Evolutionary conservation across 176 grass and related monocot genomes (phyloP).

Genomic region (Triticum urartu): DNA sequence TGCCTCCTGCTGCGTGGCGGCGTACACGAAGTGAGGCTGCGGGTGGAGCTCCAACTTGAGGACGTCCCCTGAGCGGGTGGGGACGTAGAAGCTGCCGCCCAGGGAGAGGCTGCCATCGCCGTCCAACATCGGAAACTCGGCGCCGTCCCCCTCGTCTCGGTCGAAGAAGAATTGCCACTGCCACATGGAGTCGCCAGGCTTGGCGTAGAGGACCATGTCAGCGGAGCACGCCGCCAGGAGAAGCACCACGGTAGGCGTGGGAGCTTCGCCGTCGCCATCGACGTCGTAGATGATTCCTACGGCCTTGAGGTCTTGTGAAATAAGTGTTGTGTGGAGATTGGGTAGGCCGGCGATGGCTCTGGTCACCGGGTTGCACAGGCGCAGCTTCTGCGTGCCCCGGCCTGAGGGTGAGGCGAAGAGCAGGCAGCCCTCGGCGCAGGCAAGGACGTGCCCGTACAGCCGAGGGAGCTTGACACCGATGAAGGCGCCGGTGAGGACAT

Average conservation of each 20-base stretch:
- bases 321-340: not conserved
- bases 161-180: too few species aligned
- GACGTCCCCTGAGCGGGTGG: not conserved
- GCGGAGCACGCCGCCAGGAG: too few species aligned
- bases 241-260: not conserved
- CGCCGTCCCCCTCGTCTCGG: too few species aligned
- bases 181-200: not conserved
- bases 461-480: not conserved
- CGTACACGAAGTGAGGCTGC: not conserved
- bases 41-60: not conserved
- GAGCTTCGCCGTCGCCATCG: not conserved
- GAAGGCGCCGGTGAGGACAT: not conserved
- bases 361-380: not conserved
- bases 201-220: not conserved
- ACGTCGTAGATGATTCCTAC: not conserved
- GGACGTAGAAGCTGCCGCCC: not conserved
- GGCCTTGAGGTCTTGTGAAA: not conserved
- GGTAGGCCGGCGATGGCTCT: not conserved
- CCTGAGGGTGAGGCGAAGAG: not conserved
- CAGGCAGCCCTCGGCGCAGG: slow-evolving; percentile 4
- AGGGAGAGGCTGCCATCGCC: not conserved
- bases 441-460: not conserved
- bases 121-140: not conserved
- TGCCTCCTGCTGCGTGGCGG: not conserved
- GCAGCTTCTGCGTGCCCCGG: not conserved